phyloP scores from a whole-genome alignment of 2,329 filamentous ascomycete species.

The Curvularia eragrostidis region DNA sequence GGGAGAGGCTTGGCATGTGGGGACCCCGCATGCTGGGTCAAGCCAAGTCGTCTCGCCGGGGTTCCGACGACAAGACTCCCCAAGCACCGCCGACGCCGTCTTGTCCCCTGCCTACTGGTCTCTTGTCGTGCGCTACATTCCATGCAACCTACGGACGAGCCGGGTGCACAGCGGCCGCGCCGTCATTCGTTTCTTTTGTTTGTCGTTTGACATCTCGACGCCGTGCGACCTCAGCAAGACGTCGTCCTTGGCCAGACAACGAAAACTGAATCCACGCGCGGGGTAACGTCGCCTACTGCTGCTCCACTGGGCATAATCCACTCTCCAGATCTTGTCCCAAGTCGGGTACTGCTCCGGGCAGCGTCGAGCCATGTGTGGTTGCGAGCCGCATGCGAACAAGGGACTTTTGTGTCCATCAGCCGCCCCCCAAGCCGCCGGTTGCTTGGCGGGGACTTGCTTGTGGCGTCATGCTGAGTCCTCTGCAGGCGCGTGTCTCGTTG shows the following conservation, averaged over 20 bases:
- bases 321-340: slow-evolving; percentile 10
- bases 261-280: slow-evolving; percentile 12
- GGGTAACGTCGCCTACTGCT: slow-evolving; percentile 9
- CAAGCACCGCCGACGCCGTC: slow-evolving; percentile 13
- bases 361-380: slow-evolving; percentile 8
- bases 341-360: slow-evolving; percentile 9
- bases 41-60: slow-evolving; percentile 16
- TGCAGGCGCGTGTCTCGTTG: background rate
- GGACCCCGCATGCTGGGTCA: slow-evolving; percentile 34
- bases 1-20: slow-evolving; percentile 38
- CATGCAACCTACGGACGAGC: slow-evolving; percentile 11
- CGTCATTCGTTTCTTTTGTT: slow-evolving; percentile 11
- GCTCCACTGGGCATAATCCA: slow-evolving; percentile 6
- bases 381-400: slow-evolving; percentile 15
- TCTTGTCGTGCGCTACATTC: slow-evolving; percentile 18
- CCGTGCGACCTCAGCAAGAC: slow-evolving; percentile 5
- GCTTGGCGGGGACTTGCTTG: slow-evolving; percentile 9
- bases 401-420: background rate
- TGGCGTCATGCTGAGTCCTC: slow-evolving; percentile 7
- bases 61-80: slow-evolving; percentile 25
- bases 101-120: slow-evolving; percentile 5
- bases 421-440: slow-evolving; percentile 16
- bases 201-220: slow-evolving; percentile 20
- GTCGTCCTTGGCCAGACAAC: slow-evolving; percentile 7
- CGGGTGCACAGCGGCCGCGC: slow-evolving; percentile 7